Evolutionary conservation across 2,329 filamentous ascomycete species (phyloP), one percentile per base, ranked within the genome.

Genomic region (Monosporascus sp.): DNA sequence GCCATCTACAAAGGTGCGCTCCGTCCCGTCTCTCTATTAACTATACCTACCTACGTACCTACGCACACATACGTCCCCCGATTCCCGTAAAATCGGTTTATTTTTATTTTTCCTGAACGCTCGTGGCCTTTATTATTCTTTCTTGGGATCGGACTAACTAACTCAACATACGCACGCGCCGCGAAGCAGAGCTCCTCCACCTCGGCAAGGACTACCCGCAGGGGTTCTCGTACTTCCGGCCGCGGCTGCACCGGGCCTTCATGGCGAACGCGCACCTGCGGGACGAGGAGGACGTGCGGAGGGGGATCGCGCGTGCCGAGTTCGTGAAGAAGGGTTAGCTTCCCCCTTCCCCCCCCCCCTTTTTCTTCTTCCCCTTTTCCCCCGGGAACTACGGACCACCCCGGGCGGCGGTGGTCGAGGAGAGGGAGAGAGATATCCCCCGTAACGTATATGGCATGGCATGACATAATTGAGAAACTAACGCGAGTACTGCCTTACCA

Each of bases 321-420:
- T 97, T 88, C 70, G 90, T 97, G 4, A 95, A 90, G 72, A 97
- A 95, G 79, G 90, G 90, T 90, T 65, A n/a, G 65, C 47, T n/a
- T n/a, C n/a, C 24, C 45, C 27, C 24, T 50, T 45, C 47, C 25
- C 17, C 27, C 11, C 18, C 24, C 17, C 36, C 42, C 45, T 7
- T 20, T 46, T 27, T 18, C 11, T 49, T 49, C 31, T 14, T 14
- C 9, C 38, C 9, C 25, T 17, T 39, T 15, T 8, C 48, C 2
- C 41, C 20, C 1, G 22, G 3, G 22, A n/a, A 18, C 31, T 14
- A 34, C 11, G 31, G 31, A 34, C 11, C 4, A 34, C 5, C 31
- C 31, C 31, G 11, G 31, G 31, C 31, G 31, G 27, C 9, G 9
- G 31, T 34, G 31, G 31, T 34, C 31, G 18, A 5, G 17, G 11